These are phyloP conservation scores for Citrus maxima DNA, from an alignment of 345 rosid species.

Conservation along the genomic window DNA sequence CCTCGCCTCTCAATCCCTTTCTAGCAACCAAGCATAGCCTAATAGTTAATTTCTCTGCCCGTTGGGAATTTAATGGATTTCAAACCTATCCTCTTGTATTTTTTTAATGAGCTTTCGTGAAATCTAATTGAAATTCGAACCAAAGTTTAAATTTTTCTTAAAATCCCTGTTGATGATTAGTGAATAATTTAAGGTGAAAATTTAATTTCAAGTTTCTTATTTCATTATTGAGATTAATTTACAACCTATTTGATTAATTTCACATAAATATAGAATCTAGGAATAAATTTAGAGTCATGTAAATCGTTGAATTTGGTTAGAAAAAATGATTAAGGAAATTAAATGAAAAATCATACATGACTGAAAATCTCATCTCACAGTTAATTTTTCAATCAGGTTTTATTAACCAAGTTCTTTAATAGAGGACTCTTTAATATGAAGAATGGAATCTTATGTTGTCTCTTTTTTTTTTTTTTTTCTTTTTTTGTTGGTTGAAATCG, in stretches of 20 bases:
- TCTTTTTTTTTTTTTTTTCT: too few species aligned
- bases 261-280: too few species aligned
- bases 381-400: neutral
- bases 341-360: neutral
- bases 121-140: neutral
- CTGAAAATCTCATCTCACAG: neutral
- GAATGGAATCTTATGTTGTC: neutral
- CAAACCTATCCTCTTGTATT: neutral
- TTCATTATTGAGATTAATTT: too few species aligned
- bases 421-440: constrained; percentile 1
- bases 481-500: too few species aligned
- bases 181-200: neutral
- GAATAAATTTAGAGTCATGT: neutral
- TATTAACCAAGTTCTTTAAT: neutral
- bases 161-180: neutral
- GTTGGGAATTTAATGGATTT: neutral
- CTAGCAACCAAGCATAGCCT: too few species aligned
- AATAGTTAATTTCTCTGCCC: neutral
- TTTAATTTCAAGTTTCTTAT: too few species aligned
- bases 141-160: neutral
- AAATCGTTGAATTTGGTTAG: neutral
- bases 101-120: neutral
- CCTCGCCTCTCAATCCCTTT: too few species aligned
- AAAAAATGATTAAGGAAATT: neutral
- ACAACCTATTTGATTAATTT: too few species aligned